These are phyloP conservation scores for Irpex lacteus DNA, from an alignment of 1,284 basidiomycete species.

Conservation along the genomic window DNA sequence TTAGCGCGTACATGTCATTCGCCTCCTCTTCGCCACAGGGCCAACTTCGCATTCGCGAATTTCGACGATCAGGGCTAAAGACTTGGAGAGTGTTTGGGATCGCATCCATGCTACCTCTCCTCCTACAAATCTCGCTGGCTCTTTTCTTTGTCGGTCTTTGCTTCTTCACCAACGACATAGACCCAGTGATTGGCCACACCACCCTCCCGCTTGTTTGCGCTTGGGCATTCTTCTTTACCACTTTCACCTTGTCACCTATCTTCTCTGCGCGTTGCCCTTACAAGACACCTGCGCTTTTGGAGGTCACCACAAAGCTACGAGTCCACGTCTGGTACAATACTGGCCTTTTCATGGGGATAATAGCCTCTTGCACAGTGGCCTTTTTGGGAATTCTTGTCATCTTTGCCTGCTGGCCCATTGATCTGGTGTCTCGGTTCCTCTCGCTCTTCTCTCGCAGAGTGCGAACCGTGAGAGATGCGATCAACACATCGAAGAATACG, in stretches of 20 bases:
- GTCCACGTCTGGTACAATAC: too few relatives aligned
- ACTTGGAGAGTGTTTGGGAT: constrained; percentile 12
- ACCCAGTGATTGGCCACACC: background rate
- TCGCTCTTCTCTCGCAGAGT: too few relatives aligned
- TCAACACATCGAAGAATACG: too few relatives aligned
- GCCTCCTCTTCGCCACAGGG: too few relatives aligned
- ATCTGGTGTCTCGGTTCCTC: too few relatives aligned
- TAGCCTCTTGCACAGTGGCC: too few relatives aligned
- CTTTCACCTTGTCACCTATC: constrained; percentile 1
- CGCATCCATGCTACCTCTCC: constrained; percentile 4
- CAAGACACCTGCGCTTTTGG: constrained; percentile 1
- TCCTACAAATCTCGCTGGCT: constrained; percentile 7
- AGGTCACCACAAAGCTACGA: too few relatives aligned
- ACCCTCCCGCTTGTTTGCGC: background rate
- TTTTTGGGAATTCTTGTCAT: too few relatives aligned
- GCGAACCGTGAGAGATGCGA: too few relatives aligned
- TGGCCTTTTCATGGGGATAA: too few relatives aligned
- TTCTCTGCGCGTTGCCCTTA: constrained; percentile 8
- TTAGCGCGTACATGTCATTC: too few relatives aligned
- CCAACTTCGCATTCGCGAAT: background rate
- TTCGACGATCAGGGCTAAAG: constrained; percentile 2
- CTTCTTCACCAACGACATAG: constrained; percentile 4
- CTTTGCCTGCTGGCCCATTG: too few relatives aligned
- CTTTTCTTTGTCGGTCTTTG: constrained; percentile 11
- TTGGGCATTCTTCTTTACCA: constrained; percentile 6